These are phyloP conservation scores for Solanum hybrid DNA, from an alignment of 305 asterid species.

Conservation along the genomic window DNA sequence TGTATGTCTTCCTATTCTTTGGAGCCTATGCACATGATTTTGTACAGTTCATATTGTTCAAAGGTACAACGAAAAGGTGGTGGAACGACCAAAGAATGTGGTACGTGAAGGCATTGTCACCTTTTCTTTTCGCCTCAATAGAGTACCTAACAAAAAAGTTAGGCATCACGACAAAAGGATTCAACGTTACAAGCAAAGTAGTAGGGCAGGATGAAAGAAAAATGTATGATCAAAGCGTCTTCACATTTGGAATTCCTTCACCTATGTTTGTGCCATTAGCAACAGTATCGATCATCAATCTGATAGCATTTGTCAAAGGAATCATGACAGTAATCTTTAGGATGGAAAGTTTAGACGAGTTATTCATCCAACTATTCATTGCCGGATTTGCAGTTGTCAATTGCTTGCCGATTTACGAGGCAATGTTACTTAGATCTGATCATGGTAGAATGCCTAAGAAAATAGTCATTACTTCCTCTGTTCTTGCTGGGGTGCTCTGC, in stretches of 20 bases:
- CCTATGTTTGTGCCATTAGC: slow-evolving; percentile 51
- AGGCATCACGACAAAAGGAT: slow-evolving; percentile 57
- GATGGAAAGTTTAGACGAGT: slow-evolving; percentile 4
- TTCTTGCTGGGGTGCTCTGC: background rate
- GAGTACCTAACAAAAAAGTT: slow-evolving; percentile 33
- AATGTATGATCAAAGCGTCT: slow-evolving; percentile 45
- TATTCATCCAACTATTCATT: slow-evolving; percentile 22
- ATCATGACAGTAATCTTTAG: slow-evolving; percentile 4
- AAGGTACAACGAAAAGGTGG: slow-evolving; percentile 45
- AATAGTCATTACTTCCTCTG: background rate
- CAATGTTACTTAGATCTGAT: slow-evolving; percentile 45
- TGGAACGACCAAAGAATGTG: slow-evolving; percentile 86
- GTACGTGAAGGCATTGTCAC: slow-evolving; percentile 41
- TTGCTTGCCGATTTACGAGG: slow-evolving; percentile 56
- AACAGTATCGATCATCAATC: slow-evolving; percentile 33
- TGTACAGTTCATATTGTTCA: slow-evolving; percentile 33
- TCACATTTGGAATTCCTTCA: slow-evolving; percentile 53
- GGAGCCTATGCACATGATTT: slow-evolving; percentile 73
- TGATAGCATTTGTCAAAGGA: slow-evolving; percentile 30
- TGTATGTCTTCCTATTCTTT: slow-evolving; percentile 44
- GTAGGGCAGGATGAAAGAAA: slow-evolving; percentile 48
- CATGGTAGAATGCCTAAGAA: slow-evolving; percentile 39
- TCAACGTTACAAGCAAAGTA: slow-evolving; percentile 69
- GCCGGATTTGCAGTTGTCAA: slow-evolving; percentile 41
- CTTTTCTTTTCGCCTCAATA: slow-evolving; percentile 26